These are phyloP conservation scores for Nicotiana attenuata DNA, from an alignment of 257 asterid species.

Conservation along the genomic window DNA sequence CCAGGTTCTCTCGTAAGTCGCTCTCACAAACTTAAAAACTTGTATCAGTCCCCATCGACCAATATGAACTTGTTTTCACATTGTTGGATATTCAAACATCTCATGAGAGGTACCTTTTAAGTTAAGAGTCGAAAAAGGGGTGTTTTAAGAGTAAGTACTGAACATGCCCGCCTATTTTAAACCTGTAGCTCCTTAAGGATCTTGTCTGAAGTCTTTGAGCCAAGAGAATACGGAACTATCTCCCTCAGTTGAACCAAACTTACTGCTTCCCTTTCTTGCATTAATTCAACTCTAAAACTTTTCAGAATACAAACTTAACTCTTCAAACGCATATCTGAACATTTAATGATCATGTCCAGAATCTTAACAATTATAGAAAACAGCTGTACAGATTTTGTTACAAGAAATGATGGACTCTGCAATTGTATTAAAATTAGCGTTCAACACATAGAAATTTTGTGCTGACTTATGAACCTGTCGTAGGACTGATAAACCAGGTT, in stretches of 20 bases:
- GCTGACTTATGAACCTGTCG: not conserved
- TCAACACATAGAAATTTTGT: not conserved
- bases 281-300: not conserved
- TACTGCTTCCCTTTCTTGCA: not conserved
- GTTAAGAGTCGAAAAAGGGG: not conserved
- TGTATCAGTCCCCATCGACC: not conserved
- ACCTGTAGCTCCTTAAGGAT: not conserved
- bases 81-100: not conserved
- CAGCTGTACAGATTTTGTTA: not conserved
- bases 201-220: not conserved
- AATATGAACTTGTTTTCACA: not conserved
- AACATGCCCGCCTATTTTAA: not conserved
- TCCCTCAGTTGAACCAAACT: not conserved
- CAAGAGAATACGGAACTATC: not conserved
- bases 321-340: not conserved
- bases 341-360: not conserved
- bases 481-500: not conserved
- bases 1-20: not conserved
- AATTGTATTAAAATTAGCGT: not conserved
- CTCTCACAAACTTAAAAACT: not conserved
- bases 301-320: not conserved
- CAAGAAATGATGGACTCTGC: constrained; percentile 2
- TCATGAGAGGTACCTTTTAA: not conserved
- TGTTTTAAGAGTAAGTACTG: not conserved
- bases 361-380: not conserved